Percentiles rank a stretch among this genome's conserved stretches.
Conservation (phyloP, 2,329 filamentous ascomycete species). For the Colletotrichum cuscutae region DNA sequence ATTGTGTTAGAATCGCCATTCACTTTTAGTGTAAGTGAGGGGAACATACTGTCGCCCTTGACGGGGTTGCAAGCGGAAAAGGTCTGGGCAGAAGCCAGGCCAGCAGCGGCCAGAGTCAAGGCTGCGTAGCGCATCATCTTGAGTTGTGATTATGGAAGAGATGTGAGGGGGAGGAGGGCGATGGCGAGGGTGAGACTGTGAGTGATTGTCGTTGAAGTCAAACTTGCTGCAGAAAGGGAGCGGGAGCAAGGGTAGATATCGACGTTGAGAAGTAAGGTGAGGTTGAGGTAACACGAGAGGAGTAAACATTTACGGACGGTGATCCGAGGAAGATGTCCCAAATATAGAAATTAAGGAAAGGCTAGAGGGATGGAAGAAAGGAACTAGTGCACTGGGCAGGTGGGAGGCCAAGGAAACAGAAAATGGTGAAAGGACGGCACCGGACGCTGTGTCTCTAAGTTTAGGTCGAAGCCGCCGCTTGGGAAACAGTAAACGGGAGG, state of each 20-base stretch:
- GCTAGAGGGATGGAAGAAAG: not conserved
- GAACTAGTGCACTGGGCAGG: not conserved
- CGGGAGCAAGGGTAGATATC: not conserved
- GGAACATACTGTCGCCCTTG: constrained; percentile 30
- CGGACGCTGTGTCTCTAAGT: not conserved
- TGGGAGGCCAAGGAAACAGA: not conserved
- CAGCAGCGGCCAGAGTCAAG: constrained; percentile 25
- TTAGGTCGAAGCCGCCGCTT: not conserved
- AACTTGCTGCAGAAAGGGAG: not conserved
- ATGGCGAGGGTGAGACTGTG: not conserved
- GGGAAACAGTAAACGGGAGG: constrained; percentile 16
- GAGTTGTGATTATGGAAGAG: not conserved
- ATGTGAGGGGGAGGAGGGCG: not conserved
- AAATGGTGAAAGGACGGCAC: not conserved
- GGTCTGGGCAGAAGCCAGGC: constrained; percentile 34
- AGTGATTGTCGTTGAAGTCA: not conserved
- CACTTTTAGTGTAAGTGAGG: not conserved
- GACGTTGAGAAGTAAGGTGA: not conserved
- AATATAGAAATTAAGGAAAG: constrained; percentile 21
- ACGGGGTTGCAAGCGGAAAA: constrained; percentile 34
- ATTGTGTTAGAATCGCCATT: constrained; percentile 4
- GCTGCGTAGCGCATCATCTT: constrained; percentile 23
- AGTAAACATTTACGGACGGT: not conserved
- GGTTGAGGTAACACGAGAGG: too few species aligned
- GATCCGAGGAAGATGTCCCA: not conserved